These are phyloP conservation scores for Linnemannia exigua DNA, from an alignment of 192 early-diverging fungal genomes.

Conservation along the genomic window DNA sequence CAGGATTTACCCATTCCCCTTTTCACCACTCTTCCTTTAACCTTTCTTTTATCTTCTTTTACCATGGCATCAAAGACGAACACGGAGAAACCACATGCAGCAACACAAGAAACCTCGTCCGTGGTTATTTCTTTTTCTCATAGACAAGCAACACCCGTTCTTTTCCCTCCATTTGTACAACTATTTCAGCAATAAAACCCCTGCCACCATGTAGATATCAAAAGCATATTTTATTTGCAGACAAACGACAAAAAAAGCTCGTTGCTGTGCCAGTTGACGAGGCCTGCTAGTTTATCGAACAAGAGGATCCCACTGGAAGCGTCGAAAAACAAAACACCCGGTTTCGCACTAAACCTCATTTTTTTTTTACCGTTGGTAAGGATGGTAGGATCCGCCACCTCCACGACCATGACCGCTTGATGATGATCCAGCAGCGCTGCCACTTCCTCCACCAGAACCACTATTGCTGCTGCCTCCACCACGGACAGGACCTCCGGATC, in stretches of 20 bases:
- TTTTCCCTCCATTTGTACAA: neutral
- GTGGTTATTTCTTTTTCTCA: neutral
- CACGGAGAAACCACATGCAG: neutral
- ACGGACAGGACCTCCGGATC: slow-evolving; percentile 56
- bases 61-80: neutral
- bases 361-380: slow-evolving; percentile 53
- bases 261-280: too few species aligned
- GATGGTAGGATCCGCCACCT: slow-evolving; percentile 46
- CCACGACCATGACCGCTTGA: slow-evolving; percentile 23
- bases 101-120: neutral
- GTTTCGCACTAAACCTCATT: too few species aligned
- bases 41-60: slow-evolving; percentile 2
- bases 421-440: slow-evolving; percentile 7
- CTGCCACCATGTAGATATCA: neutral
- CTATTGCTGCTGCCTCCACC: slow-evolving; percentile 19
- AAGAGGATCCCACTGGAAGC: too few species aligned
- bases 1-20: neutral
- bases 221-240: too few species aligned
- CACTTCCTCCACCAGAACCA: slow-evolving; percentile 3
- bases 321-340: neutral
- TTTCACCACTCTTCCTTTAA: neutral
- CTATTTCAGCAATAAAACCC: neutral
- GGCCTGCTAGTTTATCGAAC: too few species aligned
- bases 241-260: too few species aligned
- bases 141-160: neutral